Evolutionary conservation across 192 early-diverging fungal species (phyloP), one percentile per base, ranked within the genome.

Genomic region (Entophlyctis luteolus): DNA sequence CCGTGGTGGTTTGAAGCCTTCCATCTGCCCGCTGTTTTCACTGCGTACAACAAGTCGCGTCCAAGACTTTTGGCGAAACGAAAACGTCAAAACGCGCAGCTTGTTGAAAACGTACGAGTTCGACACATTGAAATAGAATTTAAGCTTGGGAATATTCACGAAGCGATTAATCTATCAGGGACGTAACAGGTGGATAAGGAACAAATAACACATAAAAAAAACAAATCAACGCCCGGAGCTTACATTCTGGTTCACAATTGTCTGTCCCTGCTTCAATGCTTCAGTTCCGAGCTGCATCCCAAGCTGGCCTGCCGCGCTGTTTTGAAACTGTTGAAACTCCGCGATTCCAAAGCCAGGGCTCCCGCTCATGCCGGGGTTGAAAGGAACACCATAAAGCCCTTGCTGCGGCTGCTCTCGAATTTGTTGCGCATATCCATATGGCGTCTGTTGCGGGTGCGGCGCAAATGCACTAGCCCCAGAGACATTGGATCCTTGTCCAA

Each of bases 101-200:
- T 98, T 98, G 58, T 86, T 85, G 27, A 96, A 73, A 14, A 98
- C 96, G 67, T 95, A 98, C 4, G 87, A 83, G 76, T 95, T 98
- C 72, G 88, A 90, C 31, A 98, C 96, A 68, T 94, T 92, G 74
- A 96, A 98, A 74, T 95, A 96, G 66, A 91, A 89, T 73, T 92
- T 90, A 22, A 95, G 73, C 68, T 90, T 89, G n/a, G 84, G 73
- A 68, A 93, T 74, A 72, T 93, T 92, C 39, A 98, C 81, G 77
- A 90, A 95, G 63, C 86, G 81, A 48, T 84, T 86, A 50, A 95
- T 77, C 91, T 91, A 63, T 4, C 38, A 55, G 62, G 31, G 23
- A 65, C 18, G n/a, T n/a, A n/a, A n/a, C n/a, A n/a, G n/a, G n/a
- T n/a, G n/a, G n/a, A n/a, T n/a, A n/a, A 27, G 72, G 5, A 25